These are phyloP conservation scores for Corynespora cassiicola DNA, from an alignment of 2,329 filamentous ascomycete species.

Conservation along the genomic window DNA sequence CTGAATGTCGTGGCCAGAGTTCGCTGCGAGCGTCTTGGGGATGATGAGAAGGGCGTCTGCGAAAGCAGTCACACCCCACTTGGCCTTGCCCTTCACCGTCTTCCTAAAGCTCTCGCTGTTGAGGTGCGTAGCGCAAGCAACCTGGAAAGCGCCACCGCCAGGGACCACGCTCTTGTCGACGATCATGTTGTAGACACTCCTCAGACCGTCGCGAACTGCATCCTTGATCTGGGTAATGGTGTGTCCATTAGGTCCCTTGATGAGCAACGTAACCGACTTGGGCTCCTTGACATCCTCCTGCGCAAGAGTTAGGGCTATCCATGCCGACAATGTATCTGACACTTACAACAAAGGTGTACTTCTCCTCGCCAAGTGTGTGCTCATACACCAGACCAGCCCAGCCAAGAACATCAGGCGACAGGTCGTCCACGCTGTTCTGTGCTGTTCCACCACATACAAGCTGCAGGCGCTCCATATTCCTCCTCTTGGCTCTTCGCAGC, in stretches of 20 bases:
- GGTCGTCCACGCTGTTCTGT: constrained; percentile 95
- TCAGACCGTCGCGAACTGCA: constrained; percentile 90
- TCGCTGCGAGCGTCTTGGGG: constrained; percentile 95
- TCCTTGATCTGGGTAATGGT: constrained; percentile 97
- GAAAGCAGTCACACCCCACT: constrained; percentile 94
- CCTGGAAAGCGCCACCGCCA: constrained; percentile 93
- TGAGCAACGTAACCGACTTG: constrained; percentile 95
- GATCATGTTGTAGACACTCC: constrained; percentile 99
- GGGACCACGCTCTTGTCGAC: constrained; percentile 97
- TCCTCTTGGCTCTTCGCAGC: constrained; percentile 90
- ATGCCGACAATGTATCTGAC: background rate
- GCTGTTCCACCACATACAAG: constrained; percentile 89
- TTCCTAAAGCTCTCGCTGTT: constrained; percentile 86
- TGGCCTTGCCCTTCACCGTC: constrained; percentile 96
- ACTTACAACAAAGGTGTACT: constrained; percentile 85
- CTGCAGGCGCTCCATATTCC: constrained; percentile 98
- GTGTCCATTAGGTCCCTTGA: constrained; percentile 97
- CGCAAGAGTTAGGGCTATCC: constrained; percentile 24
- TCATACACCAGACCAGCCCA: constrained; percentile 98
- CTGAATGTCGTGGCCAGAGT: constrained; percentile 95
- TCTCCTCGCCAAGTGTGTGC: constrained; percentile 96
- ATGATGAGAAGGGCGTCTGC: constrained; percentile 94
- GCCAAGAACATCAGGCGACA: constrained; percentile 85
- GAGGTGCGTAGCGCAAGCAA: constrained; percentile 87
- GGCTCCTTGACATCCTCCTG: constrained; percentile 95